These are phyloP conservation scores for Penicillium sp. DNA, from an alignment of 2,329 filamentous ascomycete genomes.

Conservation along the genomic window DNA sequence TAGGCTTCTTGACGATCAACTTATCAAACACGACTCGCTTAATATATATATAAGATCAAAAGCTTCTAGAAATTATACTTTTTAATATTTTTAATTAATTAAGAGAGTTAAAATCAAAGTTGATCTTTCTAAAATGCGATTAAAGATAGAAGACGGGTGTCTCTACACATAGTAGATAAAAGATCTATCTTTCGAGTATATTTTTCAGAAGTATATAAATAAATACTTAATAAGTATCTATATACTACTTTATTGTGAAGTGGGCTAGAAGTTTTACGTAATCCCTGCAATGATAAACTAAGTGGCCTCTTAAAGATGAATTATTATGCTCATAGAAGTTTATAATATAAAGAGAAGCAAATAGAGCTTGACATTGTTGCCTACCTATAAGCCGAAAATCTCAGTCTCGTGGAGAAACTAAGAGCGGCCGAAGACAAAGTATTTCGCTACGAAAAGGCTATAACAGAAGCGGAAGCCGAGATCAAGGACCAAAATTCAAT, in stretches of 20 bases:
- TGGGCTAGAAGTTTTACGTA: not conserved
- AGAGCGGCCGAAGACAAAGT: not conserved
- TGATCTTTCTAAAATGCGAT: not conserved
- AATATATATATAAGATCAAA: not conserved
- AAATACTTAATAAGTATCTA: not conserved
- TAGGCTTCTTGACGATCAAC: not conserved
- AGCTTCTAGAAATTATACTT: not conserved
- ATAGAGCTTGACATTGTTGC: not conserved
- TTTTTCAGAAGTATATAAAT: not conserved
- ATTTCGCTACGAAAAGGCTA: not conserved
- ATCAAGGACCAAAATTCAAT: not conserved
- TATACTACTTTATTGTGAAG: not conserved
- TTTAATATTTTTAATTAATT: not conserved
- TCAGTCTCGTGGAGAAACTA: not conserved
- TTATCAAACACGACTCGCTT: not conserved
- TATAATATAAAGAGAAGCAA: not conserved
- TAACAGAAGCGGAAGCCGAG: not conserved
- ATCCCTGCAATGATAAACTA: not conserved
- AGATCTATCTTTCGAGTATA: not conserved
- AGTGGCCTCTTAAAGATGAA: not conserved
- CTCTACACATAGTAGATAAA: not conserved
- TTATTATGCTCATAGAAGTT: not conserved
- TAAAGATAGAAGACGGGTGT: not conserved
- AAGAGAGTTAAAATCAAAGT: not conserved
- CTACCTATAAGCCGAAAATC: not conserved